These are phyloP conservation scores for Lathyrus tuberosus DNA, from an alignment of 306 rosid species.

Conservation along the genomic window DNA sequence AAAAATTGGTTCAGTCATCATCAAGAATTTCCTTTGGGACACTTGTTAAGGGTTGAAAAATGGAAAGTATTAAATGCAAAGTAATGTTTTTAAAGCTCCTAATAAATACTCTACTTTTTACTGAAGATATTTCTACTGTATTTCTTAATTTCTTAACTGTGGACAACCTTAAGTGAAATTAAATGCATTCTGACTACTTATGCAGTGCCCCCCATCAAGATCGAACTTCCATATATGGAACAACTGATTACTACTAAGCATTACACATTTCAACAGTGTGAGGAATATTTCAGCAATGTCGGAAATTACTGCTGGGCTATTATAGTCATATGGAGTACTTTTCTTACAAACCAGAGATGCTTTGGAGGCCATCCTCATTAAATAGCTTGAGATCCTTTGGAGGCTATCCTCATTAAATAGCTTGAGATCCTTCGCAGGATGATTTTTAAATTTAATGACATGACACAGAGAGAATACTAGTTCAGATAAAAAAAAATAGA, in stretches of 20 bases:
- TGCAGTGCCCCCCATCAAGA: conserved; percentile 8
- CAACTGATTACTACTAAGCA: neutral
- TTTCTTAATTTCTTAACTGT: too few species aligned
- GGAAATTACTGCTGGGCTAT: neutral
- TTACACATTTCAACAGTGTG: conserved; percentile 23
- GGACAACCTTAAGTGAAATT: neutral
- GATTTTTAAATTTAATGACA: conserved; percentile 17
- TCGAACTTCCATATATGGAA: neutral
- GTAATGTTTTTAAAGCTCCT: neutral
- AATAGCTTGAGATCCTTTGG: neutral
- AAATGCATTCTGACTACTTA: conserved; percentile 23
- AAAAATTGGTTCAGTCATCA: conserved; percentile 13
- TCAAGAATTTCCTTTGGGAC: neutral
- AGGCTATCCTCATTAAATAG: neutral
- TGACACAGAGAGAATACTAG: neutral
- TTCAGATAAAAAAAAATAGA: neutral
- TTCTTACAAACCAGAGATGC: neutral
- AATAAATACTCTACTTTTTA: conserved; percentile 4
- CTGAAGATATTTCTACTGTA: neutral
- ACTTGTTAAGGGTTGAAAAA: conserved; percentile 1
- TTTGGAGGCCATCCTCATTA: conserved; percentile 5
- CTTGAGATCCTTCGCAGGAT: neutral
- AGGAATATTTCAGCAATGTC: conserved; percentile 25
- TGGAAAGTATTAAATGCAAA: too few species aligned
- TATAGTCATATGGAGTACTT: neutral